phyloP scores from a whole-genome alignment of 345 rosid genomes.

The Microthlaspi erraticum region DNA sequence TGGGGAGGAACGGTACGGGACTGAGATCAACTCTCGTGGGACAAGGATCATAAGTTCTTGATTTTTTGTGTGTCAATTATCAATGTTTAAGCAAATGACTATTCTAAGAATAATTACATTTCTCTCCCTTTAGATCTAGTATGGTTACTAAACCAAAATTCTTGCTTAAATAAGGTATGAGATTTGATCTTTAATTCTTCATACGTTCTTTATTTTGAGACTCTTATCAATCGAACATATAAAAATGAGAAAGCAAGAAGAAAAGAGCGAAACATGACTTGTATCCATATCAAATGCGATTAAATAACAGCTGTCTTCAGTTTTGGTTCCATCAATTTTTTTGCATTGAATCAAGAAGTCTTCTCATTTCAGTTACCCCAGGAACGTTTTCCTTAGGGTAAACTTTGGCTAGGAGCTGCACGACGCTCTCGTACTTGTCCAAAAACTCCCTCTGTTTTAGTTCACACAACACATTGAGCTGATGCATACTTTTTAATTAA shows the following conservation, averaged over 20 bases:
- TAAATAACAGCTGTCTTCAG: constrained; percentile 22
- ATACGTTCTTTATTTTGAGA: too few relatives aligned
- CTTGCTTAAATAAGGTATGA: background rate
- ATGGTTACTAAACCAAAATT: constrained; percentile 13
- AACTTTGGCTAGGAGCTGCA: constrained; percentile 78
- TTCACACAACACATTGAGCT: background rate
- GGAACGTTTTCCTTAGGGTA: constrained; percentile 76
- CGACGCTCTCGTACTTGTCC: constrained; percentile 92
- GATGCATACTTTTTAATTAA: too few relatives aligned
- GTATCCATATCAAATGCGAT: background rate
- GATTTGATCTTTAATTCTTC: background rate
- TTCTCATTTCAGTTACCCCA: constrained; percentile 75
- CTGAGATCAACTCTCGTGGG: constrained; percentile 30
- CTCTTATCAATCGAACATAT: background rate
- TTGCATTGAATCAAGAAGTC: constrained; percentile 75
- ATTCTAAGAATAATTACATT: background rate
- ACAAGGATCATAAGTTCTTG: constrained; percentile 6
- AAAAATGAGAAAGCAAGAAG: background rate
- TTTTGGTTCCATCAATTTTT: background rate
- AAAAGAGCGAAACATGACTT: background rate
- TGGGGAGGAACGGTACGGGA: constrained; percentile 74
- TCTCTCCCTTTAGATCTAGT: background rate
- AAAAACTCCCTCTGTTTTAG: constrained; percentile 77
- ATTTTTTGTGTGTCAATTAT: background rate
- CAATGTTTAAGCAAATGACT: background rate